These are phyloP conservation scores for Coniella vitis DNA, from an alignment of 2,329 filamentous ascomycete species.

Conservation along the genomic window DNA sequence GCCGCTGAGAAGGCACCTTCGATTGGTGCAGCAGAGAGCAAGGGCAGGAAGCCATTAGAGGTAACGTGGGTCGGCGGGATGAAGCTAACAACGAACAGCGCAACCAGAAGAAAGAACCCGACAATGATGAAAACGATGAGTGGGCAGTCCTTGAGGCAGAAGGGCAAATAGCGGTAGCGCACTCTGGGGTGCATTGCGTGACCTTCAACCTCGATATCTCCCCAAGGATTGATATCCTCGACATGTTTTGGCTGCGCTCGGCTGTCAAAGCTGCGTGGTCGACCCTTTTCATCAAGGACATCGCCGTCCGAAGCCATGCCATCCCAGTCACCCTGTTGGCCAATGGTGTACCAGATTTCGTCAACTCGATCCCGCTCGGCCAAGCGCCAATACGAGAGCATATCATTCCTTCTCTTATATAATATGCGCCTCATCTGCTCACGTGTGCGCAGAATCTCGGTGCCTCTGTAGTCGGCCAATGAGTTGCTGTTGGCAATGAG, in stretches of 20 bases:
- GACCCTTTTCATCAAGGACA: conserved; percentile 5
- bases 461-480: conserved; percentile 62
- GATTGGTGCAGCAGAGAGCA: conserved; percentile 54
- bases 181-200: conserved; percentile 43
- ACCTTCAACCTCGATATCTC: conserved; percentile 27
- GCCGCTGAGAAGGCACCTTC: conserved; percentile 69
- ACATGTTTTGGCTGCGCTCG: conserved; percentile 16
- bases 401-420: conserved; percentile 53
- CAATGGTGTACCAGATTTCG: conserved; percentile 73
- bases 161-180: conserved; percentile 65
- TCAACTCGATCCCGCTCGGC: conserved; percentile 46
- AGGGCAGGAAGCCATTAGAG: conserved; percentile 61
- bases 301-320: conserved; percentile 8
- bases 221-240: conserved; percentile 16
- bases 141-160: conserved; percentile 62
- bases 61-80: conserved; percentile 59
- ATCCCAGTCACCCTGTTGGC: conserved; percentile 27
- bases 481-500: conserved; percentile 77
- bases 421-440: conserved; percentile 47
- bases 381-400: conserved; percentile 81
- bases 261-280: conserved; percentile 4
- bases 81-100: conserved; percentile 73
- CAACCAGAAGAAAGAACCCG: conserved; percentile 55
- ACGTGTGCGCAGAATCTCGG: conserved; percentile 52
- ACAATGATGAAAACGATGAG: conserved; percentile 61